Evolutionary conservation across 805 yeast species (phyloP).

Genomic region (Candida tallmaniae): DNA sequence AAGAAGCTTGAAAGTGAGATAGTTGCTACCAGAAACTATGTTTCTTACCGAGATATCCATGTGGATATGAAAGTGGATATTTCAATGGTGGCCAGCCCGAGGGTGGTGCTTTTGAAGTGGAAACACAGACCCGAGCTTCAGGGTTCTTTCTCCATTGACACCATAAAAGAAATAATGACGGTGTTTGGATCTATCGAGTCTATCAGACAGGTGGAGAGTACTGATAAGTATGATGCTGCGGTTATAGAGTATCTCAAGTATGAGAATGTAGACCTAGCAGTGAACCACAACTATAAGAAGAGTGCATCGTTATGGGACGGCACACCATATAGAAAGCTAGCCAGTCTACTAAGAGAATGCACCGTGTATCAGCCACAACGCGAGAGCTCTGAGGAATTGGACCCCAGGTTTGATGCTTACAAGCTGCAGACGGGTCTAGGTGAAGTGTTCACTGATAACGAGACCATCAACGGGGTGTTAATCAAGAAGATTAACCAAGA

Average conservation of each 20-base stretch:
- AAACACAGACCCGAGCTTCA: slow-evolving; percentile 35
- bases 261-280: slow-evolving; percentile 30
- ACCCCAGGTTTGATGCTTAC: not conserved
- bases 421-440: not conserved
- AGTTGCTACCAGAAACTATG: slow-evolving; percentile 10
- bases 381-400: not conserved
- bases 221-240: slow-evolving; percentile 23
- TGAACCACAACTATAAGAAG: slow-evolving; percentile 36
- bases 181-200: slow-evolving; percentile 40
- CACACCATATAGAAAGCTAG: slow-evolving; percentile 38
- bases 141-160: slow-evolving; percentile 25
- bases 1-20: slow-evolving; percentile 18
- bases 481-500: slow-evolving; percentile 4
- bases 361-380: slow-evolving; percentile 2
- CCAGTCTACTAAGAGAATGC: slow-evolving; percentile 43
- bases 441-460: slow-evolving; percentile 8
- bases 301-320: slow-evolving; percentile 46
- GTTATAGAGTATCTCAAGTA: slow-evolving; percentile 24
- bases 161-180: slow-evolving; percentile 36
- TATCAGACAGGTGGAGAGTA: not conserved
- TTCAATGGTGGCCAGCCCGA: slow-evolving; percentile 8
- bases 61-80: slow-evolving; percentile 3
- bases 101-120: slow-evolving; percentile 37
- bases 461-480: slow-evolving; percentile 5
- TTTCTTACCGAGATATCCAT: slow-evolving; percentile 17